Evolutionary conservation across 139 green algal species (phyloP).

Genomic region (Edaphochlamys debaryana): DNA sequence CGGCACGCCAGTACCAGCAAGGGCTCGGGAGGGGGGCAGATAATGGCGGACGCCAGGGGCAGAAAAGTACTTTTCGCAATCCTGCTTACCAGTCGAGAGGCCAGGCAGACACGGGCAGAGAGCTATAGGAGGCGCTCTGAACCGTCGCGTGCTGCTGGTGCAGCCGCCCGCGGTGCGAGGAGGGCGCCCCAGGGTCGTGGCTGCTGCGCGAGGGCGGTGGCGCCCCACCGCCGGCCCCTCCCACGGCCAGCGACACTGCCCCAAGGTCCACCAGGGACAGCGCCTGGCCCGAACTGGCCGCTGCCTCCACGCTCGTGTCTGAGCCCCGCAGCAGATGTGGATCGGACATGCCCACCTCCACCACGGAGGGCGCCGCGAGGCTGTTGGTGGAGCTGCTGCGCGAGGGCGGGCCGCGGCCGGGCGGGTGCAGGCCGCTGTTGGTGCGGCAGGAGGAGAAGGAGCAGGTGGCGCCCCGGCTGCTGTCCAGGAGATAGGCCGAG

Average conservation of each 20-base stretch:
- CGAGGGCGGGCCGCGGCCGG: slow-evolving; percentile 7
- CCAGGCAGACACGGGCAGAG: neutral
- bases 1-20: too few relatives aligned
- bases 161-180: too few relatives aligned
- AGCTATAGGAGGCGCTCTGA: too few relatives aligned
- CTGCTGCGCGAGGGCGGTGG: too few relatives aligned
- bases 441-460: slow-evolving; percentile 37
- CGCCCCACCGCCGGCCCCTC: too few relatives aligned
- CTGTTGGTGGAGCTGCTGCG: slow-evolving; percentile 32
- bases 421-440: neutral
- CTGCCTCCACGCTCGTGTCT: slow-evolving; percentile 33
- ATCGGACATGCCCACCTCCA: slow-evolving; percentile 26
- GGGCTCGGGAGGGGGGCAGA: too few relatives aligned
- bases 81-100: slow-evolving; percentile 37
- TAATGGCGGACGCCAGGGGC: too few relatives aligned
- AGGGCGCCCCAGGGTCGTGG: too few relatives aligned
- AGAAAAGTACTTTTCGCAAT: too few relatives aligned
- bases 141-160: too few relatives aligned
- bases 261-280: slow-evolving; percentile 1
- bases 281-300: neutral
- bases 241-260: too few relatives aligned
- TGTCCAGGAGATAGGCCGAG: slow-evolving; percentile 3
- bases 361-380: neutral
- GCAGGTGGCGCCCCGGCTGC: neutral
- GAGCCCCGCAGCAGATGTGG: slow-evolving; percentile 30